A percentile compares a stretch with the other conserved stretches of the same genome.
Conservation (phyloP, 495 filamentous ascomycete genomes). For the Tuber brumale region DNA sequence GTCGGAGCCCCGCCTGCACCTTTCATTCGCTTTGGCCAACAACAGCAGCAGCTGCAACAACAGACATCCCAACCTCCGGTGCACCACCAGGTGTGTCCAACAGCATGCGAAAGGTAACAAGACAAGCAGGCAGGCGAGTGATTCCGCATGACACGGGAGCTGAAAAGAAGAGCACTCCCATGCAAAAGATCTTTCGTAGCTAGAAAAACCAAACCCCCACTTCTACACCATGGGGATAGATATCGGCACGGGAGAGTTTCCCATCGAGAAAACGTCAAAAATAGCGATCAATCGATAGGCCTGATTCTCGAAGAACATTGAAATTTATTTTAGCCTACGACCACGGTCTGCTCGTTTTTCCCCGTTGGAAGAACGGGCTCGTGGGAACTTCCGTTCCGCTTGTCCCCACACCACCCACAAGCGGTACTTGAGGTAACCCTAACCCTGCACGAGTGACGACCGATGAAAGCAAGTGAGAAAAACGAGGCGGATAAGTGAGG, state of each 20-base stretch:
- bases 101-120: background rate
- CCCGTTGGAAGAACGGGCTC: background rate
- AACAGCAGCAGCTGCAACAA: background rate
- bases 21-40: background rate
- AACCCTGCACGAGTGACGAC: conserved; percentile 1
- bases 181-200: background rate
- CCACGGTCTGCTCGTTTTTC: background rate
- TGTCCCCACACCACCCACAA: background rate
- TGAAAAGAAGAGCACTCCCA: background rate
- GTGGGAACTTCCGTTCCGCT: background rate
- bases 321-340: background rate
- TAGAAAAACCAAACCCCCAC: background rate
- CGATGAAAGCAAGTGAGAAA: background rate
- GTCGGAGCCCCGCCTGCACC: background rate
- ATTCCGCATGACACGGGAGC: background rate
- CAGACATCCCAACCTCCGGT: background rate
- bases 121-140: background rate
- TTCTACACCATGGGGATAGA: background rate
- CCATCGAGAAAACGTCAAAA: background rate
- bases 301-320: background rate
- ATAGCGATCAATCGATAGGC: conserved; percentile 2
- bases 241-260: background rate
- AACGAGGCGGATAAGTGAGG: background rate
- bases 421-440: background rate
- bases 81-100: background rate